Conservation (phyloP, 2,329 filamentous ascomycete genomes). For the Cordyceps tenuipes region DNA sequence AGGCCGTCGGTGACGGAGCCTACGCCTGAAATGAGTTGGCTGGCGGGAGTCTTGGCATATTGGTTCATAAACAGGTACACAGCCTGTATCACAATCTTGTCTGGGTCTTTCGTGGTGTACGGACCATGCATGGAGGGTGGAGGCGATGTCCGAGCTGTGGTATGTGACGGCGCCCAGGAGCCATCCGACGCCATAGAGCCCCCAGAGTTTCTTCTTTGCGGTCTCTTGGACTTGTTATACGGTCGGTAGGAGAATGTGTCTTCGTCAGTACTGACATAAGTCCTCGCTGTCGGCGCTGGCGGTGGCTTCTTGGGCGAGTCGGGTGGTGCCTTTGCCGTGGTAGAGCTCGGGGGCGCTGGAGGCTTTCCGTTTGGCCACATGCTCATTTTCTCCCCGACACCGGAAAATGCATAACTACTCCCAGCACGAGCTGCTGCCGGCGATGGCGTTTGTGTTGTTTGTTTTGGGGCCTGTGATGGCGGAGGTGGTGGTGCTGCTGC, state of each 20-base stretch:
- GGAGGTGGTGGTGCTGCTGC: slow-evolving; percentile 13
- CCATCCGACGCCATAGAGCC: slow-evolving; percentile 72
- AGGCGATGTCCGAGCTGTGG: slow-evolving; percentile 74
- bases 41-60: slow-evolving; percentile 81
- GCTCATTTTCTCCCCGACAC: slow-evolving; percentile 60
- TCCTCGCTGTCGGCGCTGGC: slow-evolving; percentile 44
- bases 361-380: slow-evolving; percentile 60
- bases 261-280: slow-evolving; percentile 53
- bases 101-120: slow-evolving; percentile 81
- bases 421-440: slow-evolving; percentile 28
- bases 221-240: slow-evolving; percentile 60
- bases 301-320: slow-evolving; percentile 33
- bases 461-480: slow-evolving; percentile 4
- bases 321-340: slow-evolving; percentile 20
- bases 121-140: slow-evolving; percentile 69
- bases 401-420: slow-evolving; percentile 54
- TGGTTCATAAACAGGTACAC: slow-evolving; percentile 91
- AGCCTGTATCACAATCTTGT: slow-evolving; percentile 92
- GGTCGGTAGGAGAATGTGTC: slow-evolving; percentile 67
- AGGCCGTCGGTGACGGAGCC: slow-evolving; percentile 85
- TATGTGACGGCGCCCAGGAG: slow-evolving; percentile 77
- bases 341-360: slow-evolving; percentile 25
- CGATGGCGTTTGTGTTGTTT: slow-evolving; percentile 9
- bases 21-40: slow-evolving; percentile 77
- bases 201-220: slow-evolving; percentile 52